Percentiles rank a stretch among this genome's conserved stretches.
These are phyloP conservation scores for Ilex asprella DNA, from an alignment of 257 asterid species.

Conservation along the genomic window DNA sequence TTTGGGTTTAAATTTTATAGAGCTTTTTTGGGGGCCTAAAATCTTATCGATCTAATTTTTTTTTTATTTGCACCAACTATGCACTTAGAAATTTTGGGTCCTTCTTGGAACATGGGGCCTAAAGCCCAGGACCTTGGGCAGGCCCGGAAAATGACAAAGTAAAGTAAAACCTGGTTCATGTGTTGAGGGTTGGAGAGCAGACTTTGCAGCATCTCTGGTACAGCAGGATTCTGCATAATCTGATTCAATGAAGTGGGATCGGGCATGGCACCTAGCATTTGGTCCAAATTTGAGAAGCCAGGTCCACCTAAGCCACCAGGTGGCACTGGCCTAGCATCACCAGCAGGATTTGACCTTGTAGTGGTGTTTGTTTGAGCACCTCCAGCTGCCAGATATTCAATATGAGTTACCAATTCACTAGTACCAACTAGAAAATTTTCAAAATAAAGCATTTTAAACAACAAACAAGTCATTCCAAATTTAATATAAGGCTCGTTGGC, in stretches of 20 bases:
- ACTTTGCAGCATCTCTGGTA: conserved; percentile 43
- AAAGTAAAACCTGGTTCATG: conserved; percentile 41
- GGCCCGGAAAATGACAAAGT: background rate
- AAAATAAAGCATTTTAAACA: too few species aligned
- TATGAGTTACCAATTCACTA: background rate
- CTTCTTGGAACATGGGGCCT: too few species aligned
- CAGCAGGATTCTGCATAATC: conserved; percentile 51
- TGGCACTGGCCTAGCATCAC: conserved; percentile 26
- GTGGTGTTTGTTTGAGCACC: conserved; percentile 29
- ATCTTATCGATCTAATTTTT: too few species aligned
- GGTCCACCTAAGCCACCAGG: conserved; percentile 38
- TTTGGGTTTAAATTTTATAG: too few species aligned
- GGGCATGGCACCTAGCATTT: conserved; percentile 40
- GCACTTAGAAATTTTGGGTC: too few species aligned
- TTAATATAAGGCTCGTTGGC: too few species aligned
- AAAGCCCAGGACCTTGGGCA: too few species aligned
- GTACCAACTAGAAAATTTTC: too few species aligned
- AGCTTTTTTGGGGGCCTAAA: too few species aligned
- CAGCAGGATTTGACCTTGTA: conserved; percentile 28
- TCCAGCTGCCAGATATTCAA: conserved; percentile 32
- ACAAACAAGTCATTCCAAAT: too few species aligned
- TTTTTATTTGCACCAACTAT: too few species aligned
- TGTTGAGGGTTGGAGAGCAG: conserved; percentile 47
- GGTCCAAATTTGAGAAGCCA: conserved; percentile 31
- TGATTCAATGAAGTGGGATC: conserved; percentile 38